Conservation (phyloP, 805 yeast species). For the Nakazawaea ishiwadae region DNA sequence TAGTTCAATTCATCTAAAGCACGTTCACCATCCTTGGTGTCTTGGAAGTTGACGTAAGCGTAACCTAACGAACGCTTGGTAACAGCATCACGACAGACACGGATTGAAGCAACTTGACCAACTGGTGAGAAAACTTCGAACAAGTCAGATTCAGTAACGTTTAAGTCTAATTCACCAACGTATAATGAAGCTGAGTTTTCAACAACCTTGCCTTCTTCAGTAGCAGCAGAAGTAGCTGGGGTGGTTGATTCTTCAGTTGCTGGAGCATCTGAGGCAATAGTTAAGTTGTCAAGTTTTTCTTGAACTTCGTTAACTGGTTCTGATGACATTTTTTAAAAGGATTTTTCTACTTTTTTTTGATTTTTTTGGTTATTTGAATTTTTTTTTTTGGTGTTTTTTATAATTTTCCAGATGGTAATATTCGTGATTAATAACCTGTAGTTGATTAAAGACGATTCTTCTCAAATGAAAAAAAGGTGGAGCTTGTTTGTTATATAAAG, state of each 20-base stretch:
- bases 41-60: slow-evolving; percentile 96
- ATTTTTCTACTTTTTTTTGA: slow-evolving; percentile 8
- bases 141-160: slow-evolving; percentile 89
- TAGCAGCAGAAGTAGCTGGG: slow-evolving; percentile 9
- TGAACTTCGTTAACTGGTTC: slow-evolving; percentile 13
- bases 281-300: slow-evolving; percentile 12
- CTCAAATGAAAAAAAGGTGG: slow-evolving; percentile 7
- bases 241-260: background rate
- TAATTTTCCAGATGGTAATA: background rate
- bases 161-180: slow-evolving; percentile 94
- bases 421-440: slow-evolving; percentile 2
- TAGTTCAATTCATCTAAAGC: slow-evolving; percentile 97
- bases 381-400: slow-evolving; percentile 6
- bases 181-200: slow-evolving; percentile 80
- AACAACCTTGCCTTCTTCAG: slow-evolving; percentile 9
- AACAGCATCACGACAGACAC: slow-evolving; percentile 98
- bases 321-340: slow-evolving; percentile 11
- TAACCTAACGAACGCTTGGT: slow-evolving; percentile 96
- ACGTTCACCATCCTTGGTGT: slow-evolving; percentile 82
- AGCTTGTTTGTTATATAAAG: slow-evolving; percentile 4
- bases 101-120: slow-evolving; percentile 93
- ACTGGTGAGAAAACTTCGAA: slow-evolving; percentile 92
- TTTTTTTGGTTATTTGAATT: slow-evolving; percentile 4
- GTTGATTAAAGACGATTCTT: background rate
- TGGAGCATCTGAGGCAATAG: slow-evolving; percentile 6